These are phyloP conservation scores for Coix lacrymajobi DNA, from an alignment of 176 grass and related monocot species.

Conservation along the genomic window DNA sequence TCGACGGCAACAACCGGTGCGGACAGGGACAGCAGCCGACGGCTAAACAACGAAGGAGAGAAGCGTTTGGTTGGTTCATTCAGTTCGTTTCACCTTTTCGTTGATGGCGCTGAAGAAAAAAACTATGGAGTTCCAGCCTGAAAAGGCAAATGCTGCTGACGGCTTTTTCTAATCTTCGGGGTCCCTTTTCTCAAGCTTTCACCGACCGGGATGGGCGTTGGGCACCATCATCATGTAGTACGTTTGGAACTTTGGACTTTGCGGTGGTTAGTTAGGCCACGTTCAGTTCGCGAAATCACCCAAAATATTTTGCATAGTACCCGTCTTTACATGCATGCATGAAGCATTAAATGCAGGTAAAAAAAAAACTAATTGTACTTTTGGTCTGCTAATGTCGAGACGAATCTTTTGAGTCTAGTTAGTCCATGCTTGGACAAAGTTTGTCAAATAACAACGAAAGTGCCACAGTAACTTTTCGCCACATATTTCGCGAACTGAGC, in stretches of 20 bases:
- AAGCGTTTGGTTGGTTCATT: background rate
- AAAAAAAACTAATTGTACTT: too few relatives aligned
- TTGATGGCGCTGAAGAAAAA: background rate
- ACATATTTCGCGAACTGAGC: too few relatives aligned
- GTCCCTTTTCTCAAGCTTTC: background rate
- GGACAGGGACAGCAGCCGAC: background rate
- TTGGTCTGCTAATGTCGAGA: too few relatives aligned
- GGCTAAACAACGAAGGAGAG: background rate
- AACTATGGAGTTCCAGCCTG: background rate
- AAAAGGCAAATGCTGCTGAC: background rate
- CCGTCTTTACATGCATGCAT: too few relatives aligned
- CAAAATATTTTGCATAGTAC: too few relatives aligned
- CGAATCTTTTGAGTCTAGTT: too few relatives aligned
- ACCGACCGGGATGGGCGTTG: background rate
- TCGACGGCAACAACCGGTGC: slow-evolving; percentile 12
- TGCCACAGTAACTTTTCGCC: too few relatives aligned
- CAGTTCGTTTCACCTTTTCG: background rate
- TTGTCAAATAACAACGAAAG: too few relatives aligned
- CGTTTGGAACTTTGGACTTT: background rate
- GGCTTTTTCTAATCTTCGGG: background rate
- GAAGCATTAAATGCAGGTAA: too few relatives aligned
- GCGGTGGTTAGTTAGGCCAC: background rate
- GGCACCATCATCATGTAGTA: background rate
- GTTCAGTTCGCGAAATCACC: too few relatives aligned
- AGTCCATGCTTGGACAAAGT: too few relatives aligned